Evolutionary conservation across 2,329 filamentous ascomycete species (phyloP).

Genomic region (Trichophyton benhamiae): DNA sequence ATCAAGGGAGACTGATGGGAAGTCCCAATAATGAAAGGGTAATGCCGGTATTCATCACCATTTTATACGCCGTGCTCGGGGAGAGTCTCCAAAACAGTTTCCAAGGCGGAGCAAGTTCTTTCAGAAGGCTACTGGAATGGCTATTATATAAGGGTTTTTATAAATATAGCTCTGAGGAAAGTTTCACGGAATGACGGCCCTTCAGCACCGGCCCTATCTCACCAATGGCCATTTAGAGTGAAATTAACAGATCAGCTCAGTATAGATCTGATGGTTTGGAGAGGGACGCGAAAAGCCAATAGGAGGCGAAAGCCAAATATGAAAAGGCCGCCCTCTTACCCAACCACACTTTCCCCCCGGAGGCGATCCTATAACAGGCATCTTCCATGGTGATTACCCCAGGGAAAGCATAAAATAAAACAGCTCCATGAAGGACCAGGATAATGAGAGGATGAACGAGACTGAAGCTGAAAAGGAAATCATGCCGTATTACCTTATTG

Average conservation of each 20-base stretch:
- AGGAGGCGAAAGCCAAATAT: not conserved
- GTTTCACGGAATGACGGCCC: constrained; percentile 1
- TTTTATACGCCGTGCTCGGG: not conserved
- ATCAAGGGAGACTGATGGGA: not conserved
- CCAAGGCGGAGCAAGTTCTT: too few relatives aligned
- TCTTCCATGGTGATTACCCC: not conserved
- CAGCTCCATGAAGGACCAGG: not conserved
- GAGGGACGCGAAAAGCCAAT: not conserved
- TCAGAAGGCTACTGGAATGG: not conserved
- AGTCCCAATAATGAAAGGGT: not conserved
- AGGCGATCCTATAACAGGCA: constrained; percentile 3
- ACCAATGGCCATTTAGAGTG: not conserved
- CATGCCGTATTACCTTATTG: not conserved
- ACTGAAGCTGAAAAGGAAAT: not conserved
- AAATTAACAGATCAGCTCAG: not conserved
- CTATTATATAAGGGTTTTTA: constrained; percentile 1
- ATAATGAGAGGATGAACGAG: not conserved
- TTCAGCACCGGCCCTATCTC: constrained; percentile 1
- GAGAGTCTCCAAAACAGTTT: not conserved
- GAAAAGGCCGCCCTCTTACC: not conserved
- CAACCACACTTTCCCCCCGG: not conserved
- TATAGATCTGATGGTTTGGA: not conserved
- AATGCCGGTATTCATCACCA: not conserved
- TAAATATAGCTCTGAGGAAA: not conserved
- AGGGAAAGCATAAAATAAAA: constrained; percentile 3